Evolutionary conservation across 148 eudicot genomes (phyloP), one percentile per base, ranked within the genome.

Genomic region (Pouteria glomerata): DNA sequence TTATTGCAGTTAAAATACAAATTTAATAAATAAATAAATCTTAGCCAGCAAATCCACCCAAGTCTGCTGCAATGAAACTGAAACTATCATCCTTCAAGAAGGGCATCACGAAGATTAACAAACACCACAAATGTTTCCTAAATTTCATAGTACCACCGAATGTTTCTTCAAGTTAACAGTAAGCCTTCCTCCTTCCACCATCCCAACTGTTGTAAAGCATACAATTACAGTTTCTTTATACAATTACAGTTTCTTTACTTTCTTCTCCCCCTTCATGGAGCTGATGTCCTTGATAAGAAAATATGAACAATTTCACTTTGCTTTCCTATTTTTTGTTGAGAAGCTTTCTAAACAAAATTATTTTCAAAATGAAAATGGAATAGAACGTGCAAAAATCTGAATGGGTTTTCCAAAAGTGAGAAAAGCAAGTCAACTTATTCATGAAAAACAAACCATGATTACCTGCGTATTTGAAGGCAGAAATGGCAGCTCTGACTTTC

Each of bases 401-500:
- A 39, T 27, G 45, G n/a, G 39, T 39, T 37, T 41, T 53, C 45
- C 6, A 0, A 67, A 34, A 64, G 15, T 26, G 35, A 66, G 44
- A 57, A 34, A 34, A 55, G 30, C 58, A 68, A 16, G 45, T 34
- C 11, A 53, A 51, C 47, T 45, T 33, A 29, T 34, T n/a, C 3
- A 63, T 41, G 26, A 35, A 4, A 57, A 41, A 23, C 48, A 60
- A 59, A 48, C 19, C 12, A 29, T 2, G 52, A 61, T 27, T 73
- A 91, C 98, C 92, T 96, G 97, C 63, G 89, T 87, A 81, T 96
- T 92, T 69, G 78, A 33, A 62, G 99, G 97, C 75, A 92, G 78
- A 84, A 96, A 96, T 59, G 92, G 96, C 73, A 95, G 85, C 81
- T 95, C 90, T 57, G 99, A 88, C 77, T 89, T 91, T 68, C 93